Base-by-base conservation (phyloP, 805 yeast species). In the Wickerhamomyces mucosus region DNA sequence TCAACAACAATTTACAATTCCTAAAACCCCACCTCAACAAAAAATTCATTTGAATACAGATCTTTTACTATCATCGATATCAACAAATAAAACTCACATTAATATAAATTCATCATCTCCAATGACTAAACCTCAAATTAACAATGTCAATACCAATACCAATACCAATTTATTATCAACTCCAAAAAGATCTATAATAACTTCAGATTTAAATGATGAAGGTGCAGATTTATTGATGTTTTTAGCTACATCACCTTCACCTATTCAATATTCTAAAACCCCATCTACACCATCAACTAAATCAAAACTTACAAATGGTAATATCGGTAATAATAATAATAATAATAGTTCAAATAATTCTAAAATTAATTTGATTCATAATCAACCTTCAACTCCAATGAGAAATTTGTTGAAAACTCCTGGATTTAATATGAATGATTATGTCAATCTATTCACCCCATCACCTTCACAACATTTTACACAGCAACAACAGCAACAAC, bases 221-320 rank as follows among this genome's bases (percentile, higher is more conserved):
- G 95, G 94, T 11, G 95, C 94, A 1, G 89, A 79, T 51, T 58
- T 84, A 38, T 65, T 84, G 39, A 69, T 84, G 72, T 84, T 72
- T 53, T 61, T 84, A 43, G 94, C 95, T 3, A 79, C 88, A 6
- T 80, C 92, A 7, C 95, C 95, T 2, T 72, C 82, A 0, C 81
- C 81, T 1, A 43, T 39, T 6, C 53, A 48, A 25, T 45, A 48
- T 33, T 33, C 37, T 16, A 39, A 43, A 23, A 37, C 38, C 15
- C 48, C 52, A 7, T 42, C 47, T 2, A 42, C 51, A 0, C 50
- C 51, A 7, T 41, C 50, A 3, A 38, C 42, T 23, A 27, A 18
- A 17, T 33, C 35, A 15, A 28, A 32, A 12, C 18, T 28, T 14
- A 28, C n/a, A 6, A 12, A n/a, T 10, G 7, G 12, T 10, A 21